Conservation (phyloP, 2,329 filamentous ascomycete genomes). For the Bisporella sp. region DNA sequence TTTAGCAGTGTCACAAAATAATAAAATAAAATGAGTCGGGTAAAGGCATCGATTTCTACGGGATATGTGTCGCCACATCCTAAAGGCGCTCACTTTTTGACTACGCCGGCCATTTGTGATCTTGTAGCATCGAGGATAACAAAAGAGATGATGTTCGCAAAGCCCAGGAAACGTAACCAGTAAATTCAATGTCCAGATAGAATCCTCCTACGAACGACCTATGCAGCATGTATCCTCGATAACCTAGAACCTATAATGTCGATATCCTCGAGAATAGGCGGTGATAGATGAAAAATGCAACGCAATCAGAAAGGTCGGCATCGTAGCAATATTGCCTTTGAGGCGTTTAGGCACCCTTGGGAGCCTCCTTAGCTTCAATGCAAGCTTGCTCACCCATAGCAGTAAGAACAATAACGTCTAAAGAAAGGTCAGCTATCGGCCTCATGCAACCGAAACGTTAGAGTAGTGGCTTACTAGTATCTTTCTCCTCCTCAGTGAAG, state of each 20-base stretch:
- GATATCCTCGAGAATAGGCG: constrained; percentile 23
- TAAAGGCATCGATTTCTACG: constrained; percentile 24
- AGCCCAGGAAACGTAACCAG: constrained; percentile 29
- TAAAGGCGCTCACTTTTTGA: constrained; percentile 25
- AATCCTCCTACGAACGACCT: constrained; percentile 35
- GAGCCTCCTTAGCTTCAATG: constrained; percentile 92
- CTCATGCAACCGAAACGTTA: no score
- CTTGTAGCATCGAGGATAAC: constrained; percentile 23
- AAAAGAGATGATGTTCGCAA: constrained; percentile 23
- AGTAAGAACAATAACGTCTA: constrained; percentile 86
- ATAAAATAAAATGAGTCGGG: no score
- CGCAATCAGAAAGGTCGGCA: constrained; percentile 18
- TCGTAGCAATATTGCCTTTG: constrained; percentile 24
- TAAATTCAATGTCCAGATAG: constrained; percentile 40
- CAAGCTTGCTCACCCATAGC: constrained; percentile 93
- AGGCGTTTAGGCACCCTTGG: constrained; percentile 31
- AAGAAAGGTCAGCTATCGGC: no score
- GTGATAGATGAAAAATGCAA: constrained; percentile 7
- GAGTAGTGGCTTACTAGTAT: constrained; percentile 66
- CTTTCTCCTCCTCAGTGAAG: constrained; percentile 79
- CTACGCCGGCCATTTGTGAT: constrained; percentile 28
- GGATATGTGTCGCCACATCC: constrained; percentile 24
- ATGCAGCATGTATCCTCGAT: constrained; percentile 17
- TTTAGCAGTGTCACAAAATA: no score
- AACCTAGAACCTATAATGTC: constrained; percentile 12